These are phyloP conservation scores for Boletales sp. DNA, from an alignment of 768 basidiomycete species.

Conservation along the genomic window DNA sequence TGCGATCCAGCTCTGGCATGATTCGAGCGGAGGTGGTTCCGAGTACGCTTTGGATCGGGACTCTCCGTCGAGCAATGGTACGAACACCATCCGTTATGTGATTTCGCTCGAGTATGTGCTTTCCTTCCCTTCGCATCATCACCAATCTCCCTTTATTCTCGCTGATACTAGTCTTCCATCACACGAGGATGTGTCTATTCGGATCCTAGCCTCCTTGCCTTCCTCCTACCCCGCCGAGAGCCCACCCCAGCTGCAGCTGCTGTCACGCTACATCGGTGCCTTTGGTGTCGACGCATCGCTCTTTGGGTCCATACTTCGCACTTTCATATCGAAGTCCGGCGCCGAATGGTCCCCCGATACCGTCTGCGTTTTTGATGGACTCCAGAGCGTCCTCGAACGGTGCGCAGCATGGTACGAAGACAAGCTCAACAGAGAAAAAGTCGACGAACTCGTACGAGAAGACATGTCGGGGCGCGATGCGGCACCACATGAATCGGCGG, in stretches of 20 bases:
- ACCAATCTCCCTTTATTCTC: not conserved
- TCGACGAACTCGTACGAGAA: slow-evolving; percentile 52
- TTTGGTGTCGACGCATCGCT: slow-evolving; percentile 70
- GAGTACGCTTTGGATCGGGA: slow-evolving; percentile 1
- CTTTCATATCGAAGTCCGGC: slow-evolving; percentile 73
- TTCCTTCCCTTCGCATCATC: not conserved
- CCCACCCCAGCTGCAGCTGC: slow-evolving; percentile 79
- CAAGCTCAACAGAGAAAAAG: slow-evolving; percentile 53
- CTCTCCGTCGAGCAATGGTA: slow-evolving; percentile 14
- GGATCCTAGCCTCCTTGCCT: slow-evolving; percentile 57
- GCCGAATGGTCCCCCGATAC: slow-evolving; percentile 73
- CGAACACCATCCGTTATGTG: slow-evolving; percentile 58
- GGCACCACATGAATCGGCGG: not conserved
- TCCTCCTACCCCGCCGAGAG: slow-evolving; percentile 59
- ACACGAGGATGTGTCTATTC: slow-evolving; percentile 49
- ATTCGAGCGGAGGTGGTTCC: slow-evolving; percentile 23
- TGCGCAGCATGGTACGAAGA: slow-evolving; percentile 70
- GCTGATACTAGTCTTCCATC: slow-evolving; percentile 44
- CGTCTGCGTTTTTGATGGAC: slow-evolving; percentile 85
- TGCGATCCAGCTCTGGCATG: slow-evolving; percentile 58
- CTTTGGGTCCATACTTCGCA: slow-evolving; percentile 75
- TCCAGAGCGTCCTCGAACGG: slow-evolving; percentile 69
- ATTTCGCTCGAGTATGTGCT: slow-evolving; percentile 57
- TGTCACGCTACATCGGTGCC: slow-evolving; percentile 79
- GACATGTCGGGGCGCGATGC: slow-evolving; percentile 37